A percentile compares a stretch with the other conserved stretches of the same genome.
These are phyloP conservation scores for Oldenlandia corymbosa DNA, from an alignment of 257 asterid species.

Conservation along the genomic window DNA sequence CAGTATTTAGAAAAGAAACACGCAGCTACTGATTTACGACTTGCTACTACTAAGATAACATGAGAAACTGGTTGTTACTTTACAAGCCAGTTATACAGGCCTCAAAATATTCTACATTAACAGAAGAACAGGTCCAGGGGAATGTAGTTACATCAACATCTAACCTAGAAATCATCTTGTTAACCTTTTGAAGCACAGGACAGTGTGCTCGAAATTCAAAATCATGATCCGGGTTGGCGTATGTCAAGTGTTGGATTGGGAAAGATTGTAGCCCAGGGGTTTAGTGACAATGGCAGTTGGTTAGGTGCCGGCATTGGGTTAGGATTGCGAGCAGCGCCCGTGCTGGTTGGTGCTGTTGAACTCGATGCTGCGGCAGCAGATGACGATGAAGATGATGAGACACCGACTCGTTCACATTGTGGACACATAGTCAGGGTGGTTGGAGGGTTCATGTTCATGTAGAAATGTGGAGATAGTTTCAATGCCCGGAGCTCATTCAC, in stretches of 20 bases:
- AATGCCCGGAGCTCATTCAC: constrained; percentile 76
- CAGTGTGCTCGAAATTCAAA: too few relatives aligned
- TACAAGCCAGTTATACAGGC: not conserved
- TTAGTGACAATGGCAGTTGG: constrained; percentile 33
- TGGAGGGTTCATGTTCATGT: constrained; percentile 95
- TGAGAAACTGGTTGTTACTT: not conserved
- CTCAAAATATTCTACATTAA: constrained; percentile 11
- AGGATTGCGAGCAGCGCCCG: constrained; percentile 16
- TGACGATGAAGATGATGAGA: constrained; percentile 33
- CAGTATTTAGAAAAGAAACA: too few relatives aligned
- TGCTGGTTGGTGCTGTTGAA: constrained; percentile 8
- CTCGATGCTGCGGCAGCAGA: constrained; percentile 29
- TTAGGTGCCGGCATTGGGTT: constrained; percentile 17
- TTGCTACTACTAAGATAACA: too few relatives aligned
- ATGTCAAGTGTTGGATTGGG: constrained; percentile 31
- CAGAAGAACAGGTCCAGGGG: constrained; percentile 1
- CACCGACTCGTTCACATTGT: constrained; percentile 81
- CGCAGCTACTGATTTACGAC: too few relatives aligned
- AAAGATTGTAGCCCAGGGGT: constrained; percentile 55
- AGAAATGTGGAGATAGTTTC: constrained; percentile 77
- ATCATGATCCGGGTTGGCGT: constrained; percentile 29
- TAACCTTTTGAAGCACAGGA: too few relatives aligned
- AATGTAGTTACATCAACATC: too few relatives aligned
- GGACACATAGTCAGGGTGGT: constrained; percentile 98
- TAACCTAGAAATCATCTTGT: too few relatives aligned